Percentiles rank a stretch among this genome's conserved stretches.
These are phyloP conservation scores for Cordyceps militaris DNA, from an alignment of 2,329 filamentous ascomycete genomes.

Conservation along the genomic window DNA sequence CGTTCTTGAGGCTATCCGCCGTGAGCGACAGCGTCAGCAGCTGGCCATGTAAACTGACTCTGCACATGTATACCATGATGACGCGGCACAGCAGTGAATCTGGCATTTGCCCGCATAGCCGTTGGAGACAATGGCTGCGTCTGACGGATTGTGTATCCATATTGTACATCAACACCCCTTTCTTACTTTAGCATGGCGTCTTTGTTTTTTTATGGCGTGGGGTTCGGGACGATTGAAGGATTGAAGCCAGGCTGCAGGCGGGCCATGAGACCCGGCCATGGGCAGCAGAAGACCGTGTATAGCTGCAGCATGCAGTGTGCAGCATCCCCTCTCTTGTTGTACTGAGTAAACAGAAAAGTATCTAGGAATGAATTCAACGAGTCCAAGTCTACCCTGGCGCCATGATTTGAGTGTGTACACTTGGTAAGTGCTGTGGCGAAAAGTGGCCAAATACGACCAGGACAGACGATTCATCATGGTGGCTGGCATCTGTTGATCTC, in stretches of 20 bases:
- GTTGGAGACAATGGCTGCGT: not conserved
- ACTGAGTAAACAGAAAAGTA: slow-evolving; percentile 20
- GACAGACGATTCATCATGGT: too few relatives aligned
- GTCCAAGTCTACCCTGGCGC: too few relatives aligned
- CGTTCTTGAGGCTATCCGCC: slow-evolving; percentile 48
- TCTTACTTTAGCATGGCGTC: slow-evolving; percentile 30
- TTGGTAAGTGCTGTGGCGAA: too few relatives aligned
- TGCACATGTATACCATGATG: slow-evolving; percentile 9
- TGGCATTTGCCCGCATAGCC: slow-evolving; percentile 10
- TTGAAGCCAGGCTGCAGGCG: not conserved
- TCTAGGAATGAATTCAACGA: slow-evolving; percentile 15
- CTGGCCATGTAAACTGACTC: slow-evolving; percentile 1
- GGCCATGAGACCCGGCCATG: slow-evolving; percentile 15
- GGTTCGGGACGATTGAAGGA: not conserved
- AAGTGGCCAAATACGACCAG: too few relatives aligned
- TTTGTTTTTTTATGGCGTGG: slow-evolving; percentile 20
- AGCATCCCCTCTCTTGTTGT: slow-evolving; percentile 37
- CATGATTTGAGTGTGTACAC: too few relatives aligned
- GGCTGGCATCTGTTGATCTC: too few relatives aligned
- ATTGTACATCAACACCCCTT: slow-evolving; percentile 27
- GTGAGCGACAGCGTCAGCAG: slow-evolving; percentile 32
- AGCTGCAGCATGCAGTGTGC: slow-evolving; percentile 23
- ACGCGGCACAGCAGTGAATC: not conserved
- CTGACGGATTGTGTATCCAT: slow-evolving; percentile 19
- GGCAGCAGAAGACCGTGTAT: slow-evolving; percentile 17